Evolutionary conservation across 202 grass and related monocot species (phyloP).

Genomic region (Setaria viridis): DNA sequence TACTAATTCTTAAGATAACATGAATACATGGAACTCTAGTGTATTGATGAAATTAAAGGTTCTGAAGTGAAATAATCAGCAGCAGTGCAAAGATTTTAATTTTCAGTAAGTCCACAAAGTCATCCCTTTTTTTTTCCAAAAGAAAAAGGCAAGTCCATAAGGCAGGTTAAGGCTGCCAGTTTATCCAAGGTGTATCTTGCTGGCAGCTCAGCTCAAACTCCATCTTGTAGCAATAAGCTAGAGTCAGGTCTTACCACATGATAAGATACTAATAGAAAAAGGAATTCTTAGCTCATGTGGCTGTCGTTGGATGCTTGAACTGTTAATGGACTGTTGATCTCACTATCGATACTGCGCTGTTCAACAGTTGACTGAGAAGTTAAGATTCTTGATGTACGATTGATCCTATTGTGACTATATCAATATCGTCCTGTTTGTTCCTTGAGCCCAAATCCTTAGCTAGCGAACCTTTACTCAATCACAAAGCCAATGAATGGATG

Average conservation of each 20-base stretch:
- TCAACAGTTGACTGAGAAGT: constrained; percentile 1
- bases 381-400: constrained; percentile 3
- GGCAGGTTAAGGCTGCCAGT: not conserved
- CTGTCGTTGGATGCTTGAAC: not conserved
- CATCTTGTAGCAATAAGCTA: not conserved
- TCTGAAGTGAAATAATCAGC: no score
- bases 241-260: not conserved
- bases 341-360: not conserved
- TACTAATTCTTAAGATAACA: not conserved
- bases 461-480: constrained; percentile 1
- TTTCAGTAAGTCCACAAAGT: not conserved
- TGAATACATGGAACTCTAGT: not conserved
- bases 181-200: not conserved
- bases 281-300: not conserved
- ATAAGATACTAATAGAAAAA: not conserved
- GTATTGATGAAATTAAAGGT: no score
- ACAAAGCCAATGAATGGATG: constrained; percentile 23
- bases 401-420: not conserved
- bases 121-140: not conserved
- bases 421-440: not conserved
- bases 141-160: not conserved
- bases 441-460: not conserved
- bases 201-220: not conserved
- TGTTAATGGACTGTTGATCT: not conserved
- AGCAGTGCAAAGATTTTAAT: not conserved